A percentile compares a stretch with the other conserved stretches of the same genome.
Conservation (phyloP, 1,284 basidiomycete species). For the Sanghuangporus baumii region DNA sequence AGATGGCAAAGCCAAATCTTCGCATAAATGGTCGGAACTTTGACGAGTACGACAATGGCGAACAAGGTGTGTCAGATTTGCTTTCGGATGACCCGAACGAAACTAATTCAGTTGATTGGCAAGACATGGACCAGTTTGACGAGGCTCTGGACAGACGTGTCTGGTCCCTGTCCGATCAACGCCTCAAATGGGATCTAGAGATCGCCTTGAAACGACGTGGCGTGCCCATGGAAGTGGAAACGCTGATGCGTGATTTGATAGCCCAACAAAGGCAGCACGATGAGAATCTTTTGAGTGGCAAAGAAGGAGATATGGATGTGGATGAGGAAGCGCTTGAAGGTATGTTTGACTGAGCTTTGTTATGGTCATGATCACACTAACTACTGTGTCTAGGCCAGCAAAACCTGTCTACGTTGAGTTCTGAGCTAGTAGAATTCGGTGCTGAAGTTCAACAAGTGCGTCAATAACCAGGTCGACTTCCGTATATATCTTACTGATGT, state of each 20-base stretch:
- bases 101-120: neutral
- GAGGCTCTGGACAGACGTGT: constrained; percentile 71
- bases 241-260: constrained; percentile 42
- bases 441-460: constrained; percentile 9
- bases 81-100: neutral
- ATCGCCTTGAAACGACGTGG: constrained; percentile 57
- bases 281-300: neutral
- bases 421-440: neutral
- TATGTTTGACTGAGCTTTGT: neutral
- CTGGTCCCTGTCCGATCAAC: constrained; percentile 63
- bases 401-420: neutral
- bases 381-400: neutral
- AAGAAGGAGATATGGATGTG: constrained; percentile 9
- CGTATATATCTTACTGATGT: neutral
- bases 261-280: constrained; percentile 32
- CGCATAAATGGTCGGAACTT: constrained; percentile 76
- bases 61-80: constrained; percentile 39
- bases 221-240: constrained; percentile 47
- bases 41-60: constrained; percentile 54
- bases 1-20: constrained; percentile 62
- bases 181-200: constrained; percentile 60
- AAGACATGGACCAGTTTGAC: constrained; percentile 75
- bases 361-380: neutral
- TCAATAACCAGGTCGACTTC: neutral
- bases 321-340: constrained; percentile 1